These are phyloP conservation scores for Leccinum olivaceopallidum DNA, from an alignment of 768 basidiomycete species.

Conservation along the genomic window DNA sequence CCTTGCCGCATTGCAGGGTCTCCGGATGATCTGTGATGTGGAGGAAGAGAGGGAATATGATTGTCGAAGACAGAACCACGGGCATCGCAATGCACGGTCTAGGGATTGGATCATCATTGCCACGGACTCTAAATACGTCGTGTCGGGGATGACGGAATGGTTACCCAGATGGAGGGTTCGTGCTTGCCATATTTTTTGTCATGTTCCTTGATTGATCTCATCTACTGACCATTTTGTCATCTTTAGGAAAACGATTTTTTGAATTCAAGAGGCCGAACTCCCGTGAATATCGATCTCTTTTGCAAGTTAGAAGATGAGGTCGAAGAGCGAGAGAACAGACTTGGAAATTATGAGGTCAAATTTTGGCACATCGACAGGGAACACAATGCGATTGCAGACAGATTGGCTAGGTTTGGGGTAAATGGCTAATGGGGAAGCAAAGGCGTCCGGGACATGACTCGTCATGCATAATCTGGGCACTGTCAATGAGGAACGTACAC, in stretches of 20 bases:
- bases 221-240: neutral
- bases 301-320: neutral
- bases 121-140: neutral
- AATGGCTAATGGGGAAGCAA: neutral
- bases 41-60: constrained; percentile 11
- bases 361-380: neutral
- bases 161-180: neutral
- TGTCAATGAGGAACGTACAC: no score
- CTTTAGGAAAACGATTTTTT: neutral
- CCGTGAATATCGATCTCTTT: neutral
- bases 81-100: neutral
- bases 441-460: no score
- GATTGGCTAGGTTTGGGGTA: neutral
- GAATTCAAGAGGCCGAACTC: neutral
- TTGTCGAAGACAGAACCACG: neutral
- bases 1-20: constrained; percentile 11
- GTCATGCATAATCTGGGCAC: no score
- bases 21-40: constrained; percentile 27
- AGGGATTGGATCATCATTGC: neutral
- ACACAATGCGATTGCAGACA: neutral
- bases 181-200: neutral
- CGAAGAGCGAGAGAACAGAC: neutral
- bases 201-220: neutral
- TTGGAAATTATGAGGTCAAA: neutral
- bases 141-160: neutral